phyloP scores from a whole-genome alignment of 176 grass and related monocot genomes.

The Oryza glumipatula region DNA sequence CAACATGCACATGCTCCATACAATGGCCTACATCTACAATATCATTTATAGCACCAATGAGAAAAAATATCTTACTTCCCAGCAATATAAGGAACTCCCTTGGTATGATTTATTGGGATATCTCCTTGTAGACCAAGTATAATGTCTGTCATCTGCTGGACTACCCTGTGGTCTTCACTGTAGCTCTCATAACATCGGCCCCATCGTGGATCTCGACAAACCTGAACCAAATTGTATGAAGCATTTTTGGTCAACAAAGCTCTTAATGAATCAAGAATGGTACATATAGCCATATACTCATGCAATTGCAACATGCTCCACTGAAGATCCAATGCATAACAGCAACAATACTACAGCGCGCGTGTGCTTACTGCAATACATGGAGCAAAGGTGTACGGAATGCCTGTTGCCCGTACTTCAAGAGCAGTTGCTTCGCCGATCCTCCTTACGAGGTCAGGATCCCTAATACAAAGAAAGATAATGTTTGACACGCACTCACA shows the following conservation, averaged over 20 bases:
- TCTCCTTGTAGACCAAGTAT: constrained; percentile 95
- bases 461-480: constrained; percentile 63
- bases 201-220: constrained; percentile 99
- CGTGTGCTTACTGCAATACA: constrained; percentile 87
- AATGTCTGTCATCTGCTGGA: constrained; percentile 95
- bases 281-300: constrained; percentile 28
- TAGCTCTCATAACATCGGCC: constrained; percentile 96
- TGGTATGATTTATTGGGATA: constrained; percentile 78
- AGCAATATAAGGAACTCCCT: constrained; percentile 88
- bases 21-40: not conserved
- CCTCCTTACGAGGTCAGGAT: constrained; percentile 71
- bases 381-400: constrained; percentile 87
- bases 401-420: constrained; percentile 90
- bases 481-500: constrained; percentile 21
- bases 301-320: constrained; percentile 16
- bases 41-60: constrained; percentile 20
- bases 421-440: constrained; percentile 96
- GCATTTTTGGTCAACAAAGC: constrained; percentile 27
- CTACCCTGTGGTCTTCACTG: constrained; percentile 86
- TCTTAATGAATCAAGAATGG: constrained; percentile 31
- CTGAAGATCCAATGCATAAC: not conserved
- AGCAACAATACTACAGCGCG: not conserved
- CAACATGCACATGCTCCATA: not conserved
- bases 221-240: constrained; percentile 52
- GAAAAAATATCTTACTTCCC: constrained; percentile 75